These are phyloP conservation scores for Alternaria arborescens DNA, from an alignment of 2,329 filamentous ascomycete species.

Conservation along the genomic window DNA sequence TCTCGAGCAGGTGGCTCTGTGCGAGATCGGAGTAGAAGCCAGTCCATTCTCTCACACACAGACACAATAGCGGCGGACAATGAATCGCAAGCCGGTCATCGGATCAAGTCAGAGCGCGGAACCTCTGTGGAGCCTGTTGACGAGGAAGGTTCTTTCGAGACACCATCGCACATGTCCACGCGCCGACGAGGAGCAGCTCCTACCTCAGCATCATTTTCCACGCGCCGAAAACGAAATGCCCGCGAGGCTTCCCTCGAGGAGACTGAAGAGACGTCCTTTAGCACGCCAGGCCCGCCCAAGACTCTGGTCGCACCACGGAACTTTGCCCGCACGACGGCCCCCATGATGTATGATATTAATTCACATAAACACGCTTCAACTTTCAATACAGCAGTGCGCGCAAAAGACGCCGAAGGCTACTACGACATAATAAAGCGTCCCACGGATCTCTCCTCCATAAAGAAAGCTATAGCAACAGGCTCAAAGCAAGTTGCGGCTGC, in stretches of 20 bases:
- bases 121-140: conserved; percentile 56
- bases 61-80: conserved; percentile 54
- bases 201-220: conserved; percentile 34
- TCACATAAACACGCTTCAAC: conserved; percentile 62
- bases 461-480: conserved; percentile 58
- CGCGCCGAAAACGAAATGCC: conserved; percentile 55
- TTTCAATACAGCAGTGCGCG: conserved; percentile 60
- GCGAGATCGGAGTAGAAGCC: conserved; percentile 58
- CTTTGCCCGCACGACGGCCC: conserved; percentile 57
- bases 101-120: conserved; percentile 59
- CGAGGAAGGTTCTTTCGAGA: conserved; percentile 40
- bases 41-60: conserved; percentile 58
- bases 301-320: conserved; percentile 58
- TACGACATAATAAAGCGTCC: conserved; percentile 61
- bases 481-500: conserved; percentile 66
- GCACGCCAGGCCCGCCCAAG: conserved; percentile 36
- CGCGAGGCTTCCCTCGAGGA: conserved; percentile 46
- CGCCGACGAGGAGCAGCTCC: conserved; percentile 38
- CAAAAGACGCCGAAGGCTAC: conserved; percentile 62
- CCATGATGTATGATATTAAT: conserved; percentile 61
- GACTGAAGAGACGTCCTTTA: conserved; percentile 37
- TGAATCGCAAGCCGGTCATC: conserved; percentile 49
- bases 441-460: conserved; percentile 62
- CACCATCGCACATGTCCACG: conserved; percentile 43
- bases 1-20: conserved; percentile 57